These are phyloP conservation scores for Capsicum chinense DNA, from an alignment of 257 asterid species.

Conservation along the genomic window DNA sequence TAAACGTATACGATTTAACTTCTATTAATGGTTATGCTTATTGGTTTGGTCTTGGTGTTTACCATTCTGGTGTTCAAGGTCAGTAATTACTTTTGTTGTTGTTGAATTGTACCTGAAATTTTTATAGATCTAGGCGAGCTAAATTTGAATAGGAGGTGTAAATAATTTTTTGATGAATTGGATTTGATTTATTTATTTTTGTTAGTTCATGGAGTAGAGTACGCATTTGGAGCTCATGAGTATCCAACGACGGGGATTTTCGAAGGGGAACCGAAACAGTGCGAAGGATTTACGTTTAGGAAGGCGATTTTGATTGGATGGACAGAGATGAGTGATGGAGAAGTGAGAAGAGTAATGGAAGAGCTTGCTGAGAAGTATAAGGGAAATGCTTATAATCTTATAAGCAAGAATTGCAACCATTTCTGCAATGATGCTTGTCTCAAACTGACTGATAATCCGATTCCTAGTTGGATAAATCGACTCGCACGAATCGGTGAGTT, in stretches of 20 bases:
- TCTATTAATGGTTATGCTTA: constrained; percentile 81
- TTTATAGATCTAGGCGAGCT: not conserved
- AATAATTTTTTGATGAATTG: not conserved
- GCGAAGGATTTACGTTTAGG: constrained; percentile 56
- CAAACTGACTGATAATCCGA: constrained; percentile 43
- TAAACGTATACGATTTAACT: constrained; percentile 83
- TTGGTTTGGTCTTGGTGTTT: constrained; percentile 91
- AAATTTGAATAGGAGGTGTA: no score
- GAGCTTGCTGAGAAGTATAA: constrained; percentile 43
- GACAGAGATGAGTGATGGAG: constrained; percentile 45
- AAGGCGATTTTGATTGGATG: constrained; percentile 57
- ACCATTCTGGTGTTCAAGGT: constrained; percentile 96
- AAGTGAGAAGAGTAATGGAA: constrained; percentile 49
- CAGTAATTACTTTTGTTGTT: not conserved
- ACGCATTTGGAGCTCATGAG: constrained; percentile 62
- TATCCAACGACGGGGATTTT: constrained; percentile 55
- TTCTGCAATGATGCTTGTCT: constrained; percentile 57
- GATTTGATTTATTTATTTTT: not conserved
- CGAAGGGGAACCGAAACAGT: constrained; percentile 57
- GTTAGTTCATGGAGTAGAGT: constrained; percentile 58
- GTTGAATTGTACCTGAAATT: not conserved
- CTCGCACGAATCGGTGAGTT: constrained; percentile 52
- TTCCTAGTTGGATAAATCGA: constrained; percentile 60
- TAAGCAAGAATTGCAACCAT: constrained; percentile 55
- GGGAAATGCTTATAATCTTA: constrained; percentile 53